Base-by-base conservation (phyloP, 495 filamentous ascomycete species). In the Talaromyces thailandensis region DNA sequence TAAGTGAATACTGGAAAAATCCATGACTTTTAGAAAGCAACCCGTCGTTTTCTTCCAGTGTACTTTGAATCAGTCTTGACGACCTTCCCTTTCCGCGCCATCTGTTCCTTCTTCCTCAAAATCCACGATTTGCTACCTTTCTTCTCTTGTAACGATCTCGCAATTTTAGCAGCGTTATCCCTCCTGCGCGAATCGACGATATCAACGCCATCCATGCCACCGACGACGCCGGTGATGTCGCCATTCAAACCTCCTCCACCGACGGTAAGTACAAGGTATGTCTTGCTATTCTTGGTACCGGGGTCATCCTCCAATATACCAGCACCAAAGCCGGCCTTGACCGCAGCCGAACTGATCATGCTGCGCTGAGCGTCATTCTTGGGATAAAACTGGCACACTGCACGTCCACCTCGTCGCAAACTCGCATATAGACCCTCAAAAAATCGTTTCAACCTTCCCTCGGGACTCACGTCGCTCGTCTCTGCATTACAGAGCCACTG, bases 401-500 rank as follows among this genome's bases (percentile, higher is more conserved):
- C 94, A 45, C 90, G 83, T 24, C 93, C 94, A 9, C 94, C 94
- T 4, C 95, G 81, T 62, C 87, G 82, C 61, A 98, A 73, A 71
- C 85, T 87, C 23, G 89, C 85, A 73, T 96, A 98, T 6, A 98
- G 76, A n/a, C 90, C 90, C 63, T 91, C 88, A 67, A 98, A 98
- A 65, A 98, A 98, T 31, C 94, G 81, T 29, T 81, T 77, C 52
- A 98, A 70, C 16, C 95, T 80, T 8, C 88, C 88, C 26, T 87
- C 80, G 0, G 91, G 84, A 9, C 82, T 88, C 8, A 93, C 92
- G 18, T 95, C 90, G 67, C 84, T 88, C 58, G 83, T 86, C 70
- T 97, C 95, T 18, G 92, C 94, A 76, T 96, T 97, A 73, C 94
- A 98, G 5, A 98, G 81, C 94, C 94, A 98, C 72, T 98, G 94